Evolutionary conservation across 2,329 filamentous ascomycete species (phyloP), one percentile per base, ranked within the genome.

Genomic region (Venturia pyrina): DNA sequence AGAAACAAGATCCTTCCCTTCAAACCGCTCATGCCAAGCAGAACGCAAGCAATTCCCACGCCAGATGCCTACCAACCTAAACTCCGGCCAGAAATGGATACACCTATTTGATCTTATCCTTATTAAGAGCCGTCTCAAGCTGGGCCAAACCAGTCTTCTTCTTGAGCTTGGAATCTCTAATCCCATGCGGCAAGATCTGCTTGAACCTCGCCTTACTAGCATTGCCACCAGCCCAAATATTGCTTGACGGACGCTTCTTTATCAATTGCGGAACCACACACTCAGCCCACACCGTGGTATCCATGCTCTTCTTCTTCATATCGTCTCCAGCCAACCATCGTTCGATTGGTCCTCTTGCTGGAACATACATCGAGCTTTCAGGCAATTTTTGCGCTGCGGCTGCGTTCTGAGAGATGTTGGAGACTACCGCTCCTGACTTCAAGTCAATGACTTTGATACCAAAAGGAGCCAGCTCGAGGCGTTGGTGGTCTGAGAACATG

Each of bases 131-230:
- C 37, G 41, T 44, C 34, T 64, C 44, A 48, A 64, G 5, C 24
- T 53, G 43, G 15, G 53, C 19, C n/a, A 64, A 40, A 10, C 62
- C 62, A 21, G 48, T 41, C 41, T 11, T 43, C 46, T 64, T 64
- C 62, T 53, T 48, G 13, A 64, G 3, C 13, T 2, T 64, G 43
- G 19, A n/a, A 15, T 64, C 62, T 24, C 37, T 32, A 6, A 53
- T 40, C 71, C 73, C 21, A 70, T 71, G 2, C 82, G 80, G 72
- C 82, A 78, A 50, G 78, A 85, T 1, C 74, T 78, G 69, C 40
- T 8, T 28, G 28, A 62, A 32, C 13, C 60, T 43, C 37, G 28
- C 40, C 48, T 28, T 28, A 24, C 48, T 37, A 40, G 63, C 63
- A 37, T 40, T 24, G 1, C 11, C 44, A 15, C 64, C 64, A 21